Percentiles rank a stretch among this genome's conserved stretches.
These are phyloP conservation scores for Suillus discolor DNA, from an alignment of 768 basidiomycete genomes.

Conservation along the genomic window DNA sequence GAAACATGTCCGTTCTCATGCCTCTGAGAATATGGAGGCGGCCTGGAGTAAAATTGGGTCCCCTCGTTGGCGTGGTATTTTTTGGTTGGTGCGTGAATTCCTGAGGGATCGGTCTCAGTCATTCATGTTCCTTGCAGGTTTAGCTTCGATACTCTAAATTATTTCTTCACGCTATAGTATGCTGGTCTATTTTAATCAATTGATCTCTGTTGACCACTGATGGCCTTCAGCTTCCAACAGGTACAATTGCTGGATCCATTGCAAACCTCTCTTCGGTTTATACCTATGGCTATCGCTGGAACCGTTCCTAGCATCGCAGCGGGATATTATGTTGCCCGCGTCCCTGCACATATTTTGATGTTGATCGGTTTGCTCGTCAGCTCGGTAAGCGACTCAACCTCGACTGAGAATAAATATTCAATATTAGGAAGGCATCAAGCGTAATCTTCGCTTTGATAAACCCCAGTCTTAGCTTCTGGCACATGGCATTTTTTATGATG, in stretches of 20 bases:
- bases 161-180: conserved; percentile 35
- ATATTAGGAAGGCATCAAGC: conserved; percentile 26
- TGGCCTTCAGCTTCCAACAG: conserved; percentile 31
- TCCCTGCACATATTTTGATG: conserved; percentile 33
- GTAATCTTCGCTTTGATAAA: conserved; percentile 37
- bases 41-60: conserved; percentile 31
- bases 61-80: conserved; percentile 32
- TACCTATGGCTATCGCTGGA: conserved; percentile 37
- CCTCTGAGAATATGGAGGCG: conserved; percentile 36
- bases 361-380: conserved; percentile 29
- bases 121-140: conserved; percentile 19
- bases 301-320: conserved; percentile 21
- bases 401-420: conserved; percentile 1
- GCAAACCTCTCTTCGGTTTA: conserved; percentile 33
- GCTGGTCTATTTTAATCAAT: neutral
- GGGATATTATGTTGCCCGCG: conserved; percentile 25
- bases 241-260: conserved; percentile 31
- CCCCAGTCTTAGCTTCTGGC: conserved; percentile 34
- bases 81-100: conserved; percentile 27
- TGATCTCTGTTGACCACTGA: neutral
- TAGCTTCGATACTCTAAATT: conserved; percentile 34
- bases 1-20: conserved; percentile 30
- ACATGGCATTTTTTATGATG: conserved; percentile 34
- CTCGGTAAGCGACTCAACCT: conserved; percentile 23
- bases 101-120: neutral